Conservation (phyloP, 306 rosid genomes). For the Carpinus viminea region DNA sequence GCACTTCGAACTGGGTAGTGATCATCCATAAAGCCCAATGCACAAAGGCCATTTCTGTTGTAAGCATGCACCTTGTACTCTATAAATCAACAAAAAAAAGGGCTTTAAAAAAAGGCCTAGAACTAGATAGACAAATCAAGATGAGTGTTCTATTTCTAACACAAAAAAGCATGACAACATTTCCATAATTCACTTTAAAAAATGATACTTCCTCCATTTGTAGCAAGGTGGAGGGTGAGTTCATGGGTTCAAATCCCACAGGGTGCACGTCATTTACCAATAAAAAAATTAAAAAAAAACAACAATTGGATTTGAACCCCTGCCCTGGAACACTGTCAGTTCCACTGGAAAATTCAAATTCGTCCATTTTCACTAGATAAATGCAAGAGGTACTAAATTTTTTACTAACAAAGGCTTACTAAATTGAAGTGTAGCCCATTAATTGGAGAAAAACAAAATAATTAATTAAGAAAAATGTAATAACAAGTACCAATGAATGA, state of each 20-base stretch:
- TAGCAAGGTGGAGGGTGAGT: too few relatives aligned
- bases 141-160: neutral
- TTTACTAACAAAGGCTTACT: too few relatives aligned
- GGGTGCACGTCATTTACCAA: too few relatives aligned
- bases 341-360: neutral
- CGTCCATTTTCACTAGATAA: too few relatives aligned
- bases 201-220: too few relatives aligned
- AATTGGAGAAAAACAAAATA: too few relatives aligned
- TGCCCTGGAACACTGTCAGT: neutral
- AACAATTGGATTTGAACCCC: neutral
- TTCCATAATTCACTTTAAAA: neutral
- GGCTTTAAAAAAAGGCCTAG: neutral
- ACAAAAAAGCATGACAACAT: neutral
- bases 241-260: too few relatives aligned
- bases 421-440: too few relatives aligned
- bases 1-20: constrained; percentile 95
- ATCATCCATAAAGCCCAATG: constrained; percentile 97
- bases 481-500: too few relatives aligned
- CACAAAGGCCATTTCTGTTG: constrained; percentile 93
- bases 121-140: neutral
- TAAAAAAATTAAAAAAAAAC: too few relatives aligned
- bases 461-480: too few relatives aligned
- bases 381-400: too few relatives aligned
- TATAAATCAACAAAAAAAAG: constrained; percentile 18
- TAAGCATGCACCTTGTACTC: constrained; percentile 93